Evolutionary conservation across 2,329 filamentous ascomycete species (phyloP).

Genomic region (Paraphaeosphaeria sporulosa): DNA sequence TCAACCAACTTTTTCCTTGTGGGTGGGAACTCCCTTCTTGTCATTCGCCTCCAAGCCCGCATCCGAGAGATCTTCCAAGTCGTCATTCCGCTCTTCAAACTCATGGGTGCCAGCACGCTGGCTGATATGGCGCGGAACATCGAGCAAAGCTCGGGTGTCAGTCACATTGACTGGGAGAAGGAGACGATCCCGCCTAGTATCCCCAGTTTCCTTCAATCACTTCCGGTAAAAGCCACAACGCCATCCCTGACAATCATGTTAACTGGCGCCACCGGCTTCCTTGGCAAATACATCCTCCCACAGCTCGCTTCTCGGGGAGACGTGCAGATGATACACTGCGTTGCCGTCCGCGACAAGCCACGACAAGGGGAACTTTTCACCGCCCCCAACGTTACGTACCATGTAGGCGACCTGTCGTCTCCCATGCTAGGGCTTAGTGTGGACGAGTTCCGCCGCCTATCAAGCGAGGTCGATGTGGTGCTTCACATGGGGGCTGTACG

Average conservation of each 20-base stretch:
- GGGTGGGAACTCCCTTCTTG: slow-evolving; percentile 54
- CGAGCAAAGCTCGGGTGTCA: slow-evolving; percentile 8
- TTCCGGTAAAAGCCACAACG: neutral
- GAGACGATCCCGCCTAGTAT: slow-evolving; percentile 39
- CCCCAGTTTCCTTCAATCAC: neutral
- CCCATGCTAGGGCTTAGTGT: slow-evolving; percentile 36
- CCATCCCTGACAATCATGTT: slow-evolving; percentile 7
- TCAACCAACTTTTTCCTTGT: slow-evolving; percentile 52
- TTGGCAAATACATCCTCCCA: slow-evolving; percentile 14
- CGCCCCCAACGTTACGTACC: neutral
- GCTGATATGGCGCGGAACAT: slow-evolving; percentile 50
- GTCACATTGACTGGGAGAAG: slow-evolving; percentile 50
- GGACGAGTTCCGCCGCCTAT: slow-evolving; percentile 28
- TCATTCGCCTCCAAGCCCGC: slow-evolving; percentile 48
- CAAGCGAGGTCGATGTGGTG: slow-evolving; percentile 40
- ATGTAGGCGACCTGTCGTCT: neutral
- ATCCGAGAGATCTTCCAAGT: slow-evolving; percentile 47
- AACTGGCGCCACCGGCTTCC: slow-evolving; percentile 25
- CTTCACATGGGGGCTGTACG: slow-evolving; percentile 30
- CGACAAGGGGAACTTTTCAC: too few relatives aligned
- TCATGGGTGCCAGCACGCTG: slow-evolving; percentile 52
- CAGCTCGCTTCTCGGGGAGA: neutral
- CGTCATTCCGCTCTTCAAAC: slow-evolving; percentile 42
- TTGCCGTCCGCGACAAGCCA: slow-evolving; percentile 38
- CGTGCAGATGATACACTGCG: slow-evolving; percentile 18